A percentile compares a stretch with the other conserved stretches of the same genome.
Conservation (phyloP, 2,329 filamentous ascomycete species). For the Phyllosticta citriasiana region DNA sequence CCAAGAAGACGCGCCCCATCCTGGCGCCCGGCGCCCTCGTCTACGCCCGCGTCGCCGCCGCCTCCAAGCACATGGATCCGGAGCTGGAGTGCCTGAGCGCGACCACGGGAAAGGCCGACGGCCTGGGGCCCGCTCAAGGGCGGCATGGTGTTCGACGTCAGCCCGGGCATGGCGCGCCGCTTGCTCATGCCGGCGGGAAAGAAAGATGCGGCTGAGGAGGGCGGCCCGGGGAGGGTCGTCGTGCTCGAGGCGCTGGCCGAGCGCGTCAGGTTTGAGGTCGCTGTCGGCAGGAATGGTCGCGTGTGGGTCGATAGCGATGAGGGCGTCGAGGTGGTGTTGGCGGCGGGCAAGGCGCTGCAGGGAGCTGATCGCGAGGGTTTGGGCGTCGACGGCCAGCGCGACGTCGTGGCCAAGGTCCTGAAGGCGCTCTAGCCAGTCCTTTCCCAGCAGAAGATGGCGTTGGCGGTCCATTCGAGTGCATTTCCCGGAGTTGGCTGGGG, state of each 20-base stretch:
- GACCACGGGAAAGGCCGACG: slow-evolving; percentile 78
- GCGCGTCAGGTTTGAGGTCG: slow-evolving; percentile 83
- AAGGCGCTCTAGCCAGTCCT: slow-evolving; percentile 37
- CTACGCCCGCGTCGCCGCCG: slow-evolving; percentile 73
- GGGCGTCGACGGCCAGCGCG: slow-evolving; percentile 57
- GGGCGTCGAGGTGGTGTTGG: slow-evolving; percentile 61
- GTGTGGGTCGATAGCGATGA: slow-evolving; percentile 74
- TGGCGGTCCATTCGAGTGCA: background rate
- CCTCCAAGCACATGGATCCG: slow-evolving; percentile 39
- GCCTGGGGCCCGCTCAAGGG: slow-evolving; percentile 69
- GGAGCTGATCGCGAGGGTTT: slow-evolving; percentile 64
- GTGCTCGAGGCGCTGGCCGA: slow-evolving; percentile 74
- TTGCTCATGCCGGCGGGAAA: slow-evolving; percentile 51
- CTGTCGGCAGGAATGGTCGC: slow-evolving; percentile 82
- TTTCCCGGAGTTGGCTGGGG: background rate
- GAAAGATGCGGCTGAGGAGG: slow-evolving; percentile 38
- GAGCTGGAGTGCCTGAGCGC: slow-evolving; percentile 86
- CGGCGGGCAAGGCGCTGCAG: slow-evolving; percentile 67
- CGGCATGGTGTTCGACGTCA: slow-evolving; percentile 79
- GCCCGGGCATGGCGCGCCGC: slow-evolving; percentile 69
- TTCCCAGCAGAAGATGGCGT: background rate
- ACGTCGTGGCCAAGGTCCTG: slow-evolving; percentile 56
- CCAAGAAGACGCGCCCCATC: slow-evolving; percentile 81
- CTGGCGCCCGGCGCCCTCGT: slow-evolving; percentile 67
- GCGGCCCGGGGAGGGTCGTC: slow-evolving; percentile 35